Percentiles rank a stretch among this genome's conserved stretches.
These are phyloP conservation scores for Myxozyma melibiosi DNA, from an alignment of 805 yeast species.

Conservation along the genomic window DNA sequence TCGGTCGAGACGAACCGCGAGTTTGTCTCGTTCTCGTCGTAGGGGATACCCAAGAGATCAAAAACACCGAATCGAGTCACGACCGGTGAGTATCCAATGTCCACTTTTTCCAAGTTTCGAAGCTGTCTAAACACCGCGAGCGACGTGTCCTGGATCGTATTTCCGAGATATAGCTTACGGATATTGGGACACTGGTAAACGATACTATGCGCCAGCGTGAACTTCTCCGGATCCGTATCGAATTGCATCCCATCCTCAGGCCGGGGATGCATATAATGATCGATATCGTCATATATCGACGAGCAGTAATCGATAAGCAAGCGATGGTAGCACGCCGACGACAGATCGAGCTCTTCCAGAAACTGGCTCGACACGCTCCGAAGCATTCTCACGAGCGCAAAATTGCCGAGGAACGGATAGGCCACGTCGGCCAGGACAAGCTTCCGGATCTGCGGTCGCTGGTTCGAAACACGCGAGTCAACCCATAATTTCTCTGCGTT, in stretches of 20 bases:
- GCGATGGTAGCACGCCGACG: slow-evolving; percentile 19
- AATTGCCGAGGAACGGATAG: slow-evolving; percentile 22
- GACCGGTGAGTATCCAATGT: slow-evolving; percentile 7
- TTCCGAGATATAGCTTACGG: slow-evolving; percentile 10
- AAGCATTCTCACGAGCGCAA: slow-evolving; percentile 9
- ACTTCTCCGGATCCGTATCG: neutral
- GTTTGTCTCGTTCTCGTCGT: neutral
- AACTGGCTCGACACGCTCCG: neutral
- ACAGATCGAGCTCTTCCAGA: slow-evolving; percentile 9
- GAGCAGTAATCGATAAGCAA: slow-evolving; percentile 17
- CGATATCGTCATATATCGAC: slow-evolving; percentile 9
- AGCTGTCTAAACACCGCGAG: slow-evolving; percentile 6
- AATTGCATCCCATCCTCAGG: neutral
- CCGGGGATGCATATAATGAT: neutral
- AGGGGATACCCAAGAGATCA: slow-evolving; percentile 12
- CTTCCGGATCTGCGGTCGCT: slow-evolving; percentile 2
- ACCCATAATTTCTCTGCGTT: neutral
- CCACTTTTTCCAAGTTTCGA: neutral
- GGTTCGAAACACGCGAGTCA: neutral
- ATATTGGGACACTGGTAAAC: slow-evolving; percentile 16
- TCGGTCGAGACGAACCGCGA: slow-evolving; percentile 5
- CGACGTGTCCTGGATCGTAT: slow-evolving; percentile 19
- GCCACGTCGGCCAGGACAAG: slow-evolving; percentile 21
- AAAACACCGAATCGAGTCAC: slow-evolving; percentile 22
- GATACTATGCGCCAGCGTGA: slow-evolving; percentile 13